phyloP scores from a whole-genome alignment of 2,329 filamentous ascomycete species.

The Fusarium sp. region DNA sequence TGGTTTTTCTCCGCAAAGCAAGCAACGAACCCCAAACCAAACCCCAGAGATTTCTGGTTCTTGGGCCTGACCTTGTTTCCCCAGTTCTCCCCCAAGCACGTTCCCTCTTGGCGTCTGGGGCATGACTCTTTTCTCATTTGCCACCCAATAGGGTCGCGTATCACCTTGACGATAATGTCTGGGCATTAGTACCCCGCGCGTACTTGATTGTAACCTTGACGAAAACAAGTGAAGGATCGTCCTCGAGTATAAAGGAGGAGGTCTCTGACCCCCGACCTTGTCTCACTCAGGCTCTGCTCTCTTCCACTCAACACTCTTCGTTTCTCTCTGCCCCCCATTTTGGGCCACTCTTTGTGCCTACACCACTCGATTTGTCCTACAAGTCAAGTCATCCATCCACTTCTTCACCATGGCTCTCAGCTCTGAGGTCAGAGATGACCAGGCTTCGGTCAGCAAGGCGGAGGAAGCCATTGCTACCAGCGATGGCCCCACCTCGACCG shows the following conservation, averaged over 20 bases:
- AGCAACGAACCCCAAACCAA: background rate
- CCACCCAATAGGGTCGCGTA: background rate
- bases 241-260: conserved; percentile 3
- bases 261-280: background rate
- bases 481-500: conserved; percentile 3
- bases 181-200: conserved; percentile 8
- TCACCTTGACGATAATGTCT: background rate
- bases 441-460: conserved; percentile 2
- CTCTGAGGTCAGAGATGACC: background rate
- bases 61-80: background rate
- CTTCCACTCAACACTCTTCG: background rate
- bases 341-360: background rate
- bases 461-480: conserved; percentile 3
- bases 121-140: background rate
- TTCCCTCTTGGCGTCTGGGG: conserved; percentile 6
- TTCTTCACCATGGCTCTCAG: background rate
- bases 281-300: background rate
- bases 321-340: background rate
- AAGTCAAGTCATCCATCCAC: background rate
- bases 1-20: conserved; percentile 1
- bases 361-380: background rate
- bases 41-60: background rate
- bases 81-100: conserved; percentile 2
- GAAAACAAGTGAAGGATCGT: background rate
- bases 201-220: background rate